phyloP scores from a whole-genome alignment of 2,329 filamentous ascomycete genomes.

The Neopestalotiopsis clavispora region DNA sequence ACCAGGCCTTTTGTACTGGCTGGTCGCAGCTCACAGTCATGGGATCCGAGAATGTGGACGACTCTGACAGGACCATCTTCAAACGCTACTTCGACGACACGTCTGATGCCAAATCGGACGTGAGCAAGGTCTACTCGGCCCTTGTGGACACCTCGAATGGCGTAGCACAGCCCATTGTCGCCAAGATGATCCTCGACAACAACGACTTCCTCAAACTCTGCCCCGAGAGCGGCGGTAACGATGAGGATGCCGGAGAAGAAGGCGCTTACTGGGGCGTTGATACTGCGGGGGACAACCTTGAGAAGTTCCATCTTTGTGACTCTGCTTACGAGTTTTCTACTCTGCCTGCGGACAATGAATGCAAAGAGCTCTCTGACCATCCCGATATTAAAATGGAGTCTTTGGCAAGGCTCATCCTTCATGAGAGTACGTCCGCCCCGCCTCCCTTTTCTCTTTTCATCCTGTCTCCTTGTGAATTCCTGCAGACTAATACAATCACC shows the following conservation, averaged over 20 bases:
- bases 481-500: neutral
- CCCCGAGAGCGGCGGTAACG: neutral
- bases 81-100: neutral
- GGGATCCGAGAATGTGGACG: neutral
- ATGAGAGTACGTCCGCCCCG: neutral
- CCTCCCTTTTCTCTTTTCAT: neutral
- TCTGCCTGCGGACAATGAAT: neutral
- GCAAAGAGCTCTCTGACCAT: neutral
- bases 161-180: neutral
- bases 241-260: neutral
- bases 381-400: neutral
- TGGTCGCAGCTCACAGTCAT: neutral
- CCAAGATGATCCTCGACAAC: neutral
- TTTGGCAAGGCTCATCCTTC: neutral
- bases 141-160: neutral
- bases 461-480: neutral
- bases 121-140: neutral
- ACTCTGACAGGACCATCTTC: neutral
- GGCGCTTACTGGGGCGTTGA: neutral
- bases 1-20: neutral
- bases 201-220: neutral
- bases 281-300: neutral
- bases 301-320: neutral
- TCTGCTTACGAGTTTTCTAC: neutral
- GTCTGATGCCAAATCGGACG: neutral